Evolutionary conservation across 805 yeast genomes (phyloP).

Genomic region (Kuraishia piskuri): DNA sequence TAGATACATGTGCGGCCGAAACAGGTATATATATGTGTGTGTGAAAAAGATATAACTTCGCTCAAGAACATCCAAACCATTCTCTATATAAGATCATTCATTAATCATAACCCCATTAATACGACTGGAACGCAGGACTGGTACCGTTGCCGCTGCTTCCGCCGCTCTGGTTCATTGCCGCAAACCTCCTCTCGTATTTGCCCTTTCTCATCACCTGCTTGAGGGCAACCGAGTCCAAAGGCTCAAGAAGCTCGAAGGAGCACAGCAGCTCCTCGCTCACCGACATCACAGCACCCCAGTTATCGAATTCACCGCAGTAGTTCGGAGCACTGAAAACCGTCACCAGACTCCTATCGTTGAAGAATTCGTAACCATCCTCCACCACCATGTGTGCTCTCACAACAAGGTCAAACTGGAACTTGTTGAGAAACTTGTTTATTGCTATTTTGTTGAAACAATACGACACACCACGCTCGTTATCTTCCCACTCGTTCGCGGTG

Average conservation of each 20-base stretch:
- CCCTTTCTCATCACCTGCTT: conserved; percentile 93
- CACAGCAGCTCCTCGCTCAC: conserved; percentile 89
- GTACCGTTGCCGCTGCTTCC: conserved; percentile 1
- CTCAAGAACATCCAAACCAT: not conserved
- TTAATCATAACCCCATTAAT: conserved; percentile 1
- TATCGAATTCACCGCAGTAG: conserved; percentile 79
- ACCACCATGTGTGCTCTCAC: conserved; percentile 88
- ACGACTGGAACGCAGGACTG: not conserved
- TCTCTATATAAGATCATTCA: conserved; percentile 1
- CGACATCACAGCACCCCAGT: conserved; percentile 98
- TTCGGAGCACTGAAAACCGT: conserved; percentile 73
- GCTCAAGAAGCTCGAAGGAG: conserved; percentile 88
- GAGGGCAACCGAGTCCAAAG: conserved; percentile 85
- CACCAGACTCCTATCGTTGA: conserved; percentile 62
- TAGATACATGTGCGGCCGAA: conserved; percentile 1
- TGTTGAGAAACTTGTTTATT: conserved; percentile 64
- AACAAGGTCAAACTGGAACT: conserved; percentile 72
- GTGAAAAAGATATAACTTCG: not conserved
- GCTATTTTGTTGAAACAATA: conserved; percentile 76
- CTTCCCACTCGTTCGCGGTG: conserved; percentile 79
- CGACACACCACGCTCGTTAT: conserved; percentile 77
- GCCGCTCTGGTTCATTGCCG: conserved; percentile 21
- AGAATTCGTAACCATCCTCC: conserved; percentile 73
- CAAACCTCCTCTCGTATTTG: conserved; percentile 74
- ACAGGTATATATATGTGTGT: conserved; percentile 1